Evolutionary conservation across 169 alveolate species (phyloP), one percentile per base, ranked within the genome.

Genomic region (Theileria sp.): DNA sequence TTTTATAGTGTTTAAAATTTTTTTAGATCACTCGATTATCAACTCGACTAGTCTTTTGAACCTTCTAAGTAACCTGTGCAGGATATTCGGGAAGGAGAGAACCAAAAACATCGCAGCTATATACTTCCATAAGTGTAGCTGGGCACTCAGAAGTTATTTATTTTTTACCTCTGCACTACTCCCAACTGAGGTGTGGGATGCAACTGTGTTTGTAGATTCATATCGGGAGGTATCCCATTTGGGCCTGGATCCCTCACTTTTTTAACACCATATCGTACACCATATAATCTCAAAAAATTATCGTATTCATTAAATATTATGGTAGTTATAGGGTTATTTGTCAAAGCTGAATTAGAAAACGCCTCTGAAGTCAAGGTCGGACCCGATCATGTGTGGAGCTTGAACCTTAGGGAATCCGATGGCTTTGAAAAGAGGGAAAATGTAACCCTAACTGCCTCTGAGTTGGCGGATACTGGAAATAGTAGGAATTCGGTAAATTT

Each of bases 261-360:
- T 58, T 21, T 21, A 19, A 58, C 44, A 21, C 77, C 23, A 26
- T 21, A 71, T 21, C 65, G 34, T 34, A 49, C 69, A 26, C 72
- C 51, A 71, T 19, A 32, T 66, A 19, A 51, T 28, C 54, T 26
- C 54, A 71, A 23, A 3, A 71, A 32, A 71, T 50, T 50, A 3
- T 9, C 51, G 21, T 17, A 23, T 23, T 12, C 36, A 73, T 73
- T 62, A 21, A 15, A 10, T 61, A 51, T 28, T 1, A 82, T 82
- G 88, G 88, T 82, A 19, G 81, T 82, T 0, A 28, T 82, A 4
- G 88, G 86, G n/a, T 36, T 82, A 12, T 82, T 66, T 38, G 88
- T 76, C 23, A 67, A 58, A 6, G 88, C 81, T n/a, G 83, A 82
- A 50, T n/a, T 82, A 19, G 88, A 82, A 19, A 82, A 82, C 54